phyloP scores from a whole-genome alignment of 345 rosid genomes.

The Kandelia obovata region DNA sequence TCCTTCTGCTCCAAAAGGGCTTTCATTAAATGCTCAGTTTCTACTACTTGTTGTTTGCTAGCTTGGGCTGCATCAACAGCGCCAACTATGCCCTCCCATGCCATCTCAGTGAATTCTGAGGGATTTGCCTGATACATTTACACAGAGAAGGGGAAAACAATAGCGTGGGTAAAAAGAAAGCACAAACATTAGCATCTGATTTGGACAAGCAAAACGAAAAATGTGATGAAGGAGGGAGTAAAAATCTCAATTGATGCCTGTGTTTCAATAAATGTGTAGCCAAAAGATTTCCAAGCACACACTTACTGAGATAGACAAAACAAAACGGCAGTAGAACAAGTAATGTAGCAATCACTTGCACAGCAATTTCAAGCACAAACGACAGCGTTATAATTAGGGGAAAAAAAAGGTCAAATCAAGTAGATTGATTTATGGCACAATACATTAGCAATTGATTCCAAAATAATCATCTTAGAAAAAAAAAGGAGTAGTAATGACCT shows the following conservation, averaged over 20 bases:
- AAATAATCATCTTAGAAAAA: background rate
- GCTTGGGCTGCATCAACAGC: conserved; percentile 67
- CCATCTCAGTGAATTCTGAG: conserved; percentile 77
- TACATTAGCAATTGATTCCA: background rate
- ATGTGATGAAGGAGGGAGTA: too few species aligned
- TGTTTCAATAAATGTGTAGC: too few species aligned
- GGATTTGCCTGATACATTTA: conserved; percentile 42
- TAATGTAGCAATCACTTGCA: too few species aligned
- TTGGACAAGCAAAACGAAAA: background rate
- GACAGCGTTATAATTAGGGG: too few species aligned
- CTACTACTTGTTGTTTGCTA: conserved; percentile 66
- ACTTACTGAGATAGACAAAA: too few species aligned
- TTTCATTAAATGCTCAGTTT: conserved; percentile 91
- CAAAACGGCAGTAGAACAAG: too few species aligned
- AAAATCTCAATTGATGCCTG: too few species aligned
- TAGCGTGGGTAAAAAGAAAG: background rate
- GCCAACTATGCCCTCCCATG: conserved; percentile 74
- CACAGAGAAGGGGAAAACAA: background rate
- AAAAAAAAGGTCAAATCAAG: too few species aligned
- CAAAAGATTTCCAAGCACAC: too few species aligned
- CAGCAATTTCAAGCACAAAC: too few species aligned
- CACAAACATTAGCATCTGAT: background rate
- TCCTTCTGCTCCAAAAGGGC: conserved; percentile 86
- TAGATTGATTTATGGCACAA: too few species aligned
- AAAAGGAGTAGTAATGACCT: conserved; percentile 24